These are phyloP conservation scores for Cylindrodendrum hubeiense DNA, from an alignment of 2,329 filamentous ascomycete genomes.

Conservation along the genomic window DNA sequence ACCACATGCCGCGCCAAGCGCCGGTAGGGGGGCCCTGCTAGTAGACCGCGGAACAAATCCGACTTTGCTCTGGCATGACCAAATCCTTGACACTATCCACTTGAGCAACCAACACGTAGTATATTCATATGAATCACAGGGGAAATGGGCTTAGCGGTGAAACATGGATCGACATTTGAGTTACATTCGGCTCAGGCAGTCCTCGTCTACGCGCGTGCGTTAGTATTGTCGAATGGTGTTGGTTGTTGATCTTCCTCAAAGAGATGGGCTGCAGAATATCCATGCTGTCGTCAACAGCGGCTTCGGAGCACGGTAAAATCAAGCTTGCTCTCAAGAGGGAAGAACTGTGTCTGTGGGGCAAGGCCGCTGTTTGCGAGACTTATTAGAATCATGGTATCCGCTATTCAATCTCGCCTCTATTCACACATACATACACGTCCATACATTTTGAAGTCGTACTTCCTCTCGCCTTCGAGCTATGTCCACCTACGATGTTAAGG, in stretches of 20 bases:
- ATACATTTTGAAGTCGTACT: not conserved
- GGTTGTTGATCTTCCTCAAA: not conserved
- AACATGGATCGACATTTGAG: not conserved
- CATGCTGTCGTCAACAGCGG: not conserved
- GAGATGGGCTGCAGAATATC: not conserved
- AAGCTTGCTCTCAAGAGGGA: not conserved
- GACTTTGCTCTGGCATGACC: not conserved
- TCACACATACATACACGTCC: not conserved
- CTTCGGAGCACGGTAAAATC: not conserved
- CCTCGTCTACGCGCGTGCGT: not conserved
- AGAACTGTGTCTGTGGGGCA: not conserved
- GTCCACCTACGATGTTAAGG: conserved; percentile 15
- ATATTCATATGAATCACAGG: not conserved
- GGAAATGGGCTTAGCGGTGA: not conserved
- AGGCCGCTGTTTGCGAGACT: not conserved
- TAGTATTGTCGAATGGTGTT: not conserved
- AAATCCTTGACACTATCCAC: not conserved
- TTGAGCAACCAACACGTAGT: not conserved
- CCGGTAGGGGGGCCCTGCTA: not conserved
- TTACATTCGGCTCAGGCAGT: not conserved
- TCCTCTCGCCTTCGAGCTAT: not conserved
- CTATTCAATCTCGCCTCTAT: not conserved
- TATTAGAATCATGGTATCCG: not conserved
- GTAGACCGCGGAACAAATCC: not conserved
- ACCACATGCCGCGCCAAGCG: not conserved